Evolutionary conservation across 495 filamentous ascomycete species (phyloP).

Genomic region (Sporormia fimetaria): DNA sequence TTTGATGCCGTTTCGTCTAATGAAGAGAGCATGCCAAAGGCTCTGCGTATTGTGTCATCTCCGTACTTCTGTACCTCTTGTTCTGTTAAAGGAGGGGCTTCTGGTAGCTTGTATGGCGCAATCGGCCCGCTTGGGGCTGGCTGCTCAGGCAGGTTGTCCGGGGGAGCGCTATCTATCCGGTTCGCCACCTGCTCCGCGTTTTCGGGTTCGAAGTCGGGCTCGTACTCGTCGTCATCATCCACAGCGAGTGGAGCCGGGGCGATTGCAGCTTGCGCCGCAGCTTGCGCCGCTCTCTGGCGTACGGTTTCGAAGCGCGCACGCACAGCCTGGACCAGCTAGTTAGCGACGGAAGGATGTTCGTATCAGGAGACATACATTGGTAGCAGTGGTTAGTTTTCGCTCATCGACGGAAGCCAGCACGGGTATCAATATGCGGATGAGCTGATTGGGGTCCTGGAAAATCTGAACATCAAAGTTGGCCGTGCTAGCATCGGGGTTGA

Average conservation of each 20-base stretch:
- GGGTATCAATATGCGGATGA: conserved; percentile 64
- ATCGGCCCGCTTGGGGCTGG: conserved; percentile 45
- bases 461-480: conserved; percentile 72
- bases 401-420: conserved; percentile 55
- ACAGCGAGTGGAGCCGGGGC: conserved; percentile 39
- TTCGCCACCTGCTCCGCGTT: conserved; percentile 61
- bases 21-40: conserved; percentile 63
- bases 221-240: conserved; percentile 82
- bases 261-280: conserved; percentile 38
- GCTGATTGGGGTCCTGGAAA: conserved; percentile 53
- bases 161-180: conserved; percentile 53
- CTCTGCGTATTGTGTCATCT: conserved; percentile 55
- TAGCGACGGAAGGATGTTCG: not conserved
- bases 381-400: conserved; percentile 51
- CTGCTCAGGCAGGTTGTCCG: conserved; percentile 36
- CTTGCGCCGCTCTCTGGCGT: conserved; percentile 25
- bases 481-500: conserved; percentile 61
- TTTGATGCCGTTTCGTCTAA: conserved; percentile 53
- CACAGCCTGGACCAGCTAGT: conserved; percentile 28
- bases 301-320: conserved; percentile 39
- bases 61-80: conserved; percentile 57
- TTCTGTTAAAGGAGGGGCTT: conserved; percentile 59
- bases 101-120: conserved; percentile 63
- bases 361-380: conserved; percentile 38
- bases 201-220: conserved; percentile 70